Evolutionary conservation across 805 yeast genomes (phyloP), one percentile per base, ranked within the genome.

Genomic region (Starmerella tilneyi): DNA sequence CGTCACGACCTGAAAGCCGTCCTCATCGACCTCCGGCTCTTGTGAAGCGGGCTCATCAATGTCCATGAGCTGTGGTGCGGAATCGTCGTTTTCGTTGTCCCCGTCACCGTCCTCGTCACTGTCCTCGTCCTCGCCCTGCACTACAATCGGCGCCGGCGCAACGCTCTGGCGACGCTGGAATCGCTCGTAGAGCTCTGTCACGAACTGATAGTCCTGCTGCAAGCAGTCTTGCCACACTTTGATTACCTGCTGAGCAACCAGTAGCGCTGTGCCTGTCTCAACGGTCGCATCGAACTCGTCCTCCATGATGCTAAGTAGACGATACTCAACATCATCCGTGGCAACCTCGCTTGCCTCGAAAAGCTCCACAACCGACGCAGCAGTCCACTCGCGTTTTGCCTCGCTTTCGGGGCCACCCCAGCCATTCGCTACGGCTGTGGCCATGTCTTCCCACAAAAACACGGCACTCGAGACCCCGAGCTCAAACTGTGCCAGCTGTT

Each of bases 381-480:
- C 76, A 52, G 89, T 73, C 98, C 98, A 92, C 61, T 92, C 98
- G 59, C 99, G 73, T 63, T 92, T 92, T 30, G 84, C 96, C 0
- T 73, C 76, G 12, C 94, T 80, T 28, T 84, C 82, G 12, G 95
- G 78, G 1, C 98, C 99, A 48, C 98, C 99, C 97, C 98, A 92
- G 24, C 72, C 69, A 61, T 84, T 85, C 5, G 77, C 94, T 9
- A 92, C 97, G 0, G 98, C 98, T 1, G 83, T 81, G 38, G 75
- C 72, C 42, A 92, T 67, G 20, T 82, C 86, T 48, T 86, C 92
- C 98, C 98, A 92, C 47, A 74, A 72, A 62, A 88, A 77, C n/a
- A 92, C 65, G 28, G 83, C 78, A 94, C 88, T 82, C 24, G 95
- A 80, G 1, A 84, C 88, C 9, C 96, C 98, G 12, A 92, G 72